A percentile compares a stretch with the other conserved stretches of the same genome.
phyloP scores from a whole-genome alignment of 176 grass and related monocot genomes.

The Areca catechu region DNA sequence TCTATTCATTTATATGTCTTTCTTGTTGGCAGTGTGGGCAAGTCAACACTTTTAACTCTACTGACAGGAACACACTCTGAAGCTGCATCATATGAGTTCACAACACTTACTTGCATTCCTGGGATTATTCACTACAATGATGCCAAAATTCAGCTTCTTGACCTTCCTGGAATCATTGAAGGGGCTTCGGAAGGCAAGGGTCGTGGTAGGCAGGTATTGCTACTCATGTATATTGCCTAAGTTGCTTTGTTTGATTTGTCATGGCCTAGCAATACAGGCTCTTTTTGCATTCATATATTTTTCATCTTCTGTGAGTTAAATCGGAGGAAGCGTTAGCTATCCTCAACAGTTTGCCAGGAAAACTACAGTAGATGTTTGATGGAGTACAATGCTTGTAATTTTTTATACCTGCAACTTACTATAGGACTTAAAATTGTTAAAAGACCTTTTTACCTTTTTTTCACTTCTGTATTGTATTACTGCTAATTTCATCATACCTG shows the following conservation, averaged over 20 bases:
- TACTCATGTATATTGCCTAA: neutral
- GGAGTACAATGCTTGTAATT: too few relatives aligned
- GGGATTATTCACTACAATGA: conserved; percentile 99
- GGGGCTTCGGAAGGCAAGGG: conserved; percentile 99
- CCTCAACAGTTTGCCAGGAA: too few relatives aligned
- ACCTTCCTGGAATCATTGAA: conserved; percentile 99
- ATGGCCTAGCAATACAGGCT: neutral
- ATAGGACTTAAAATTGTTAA: too few relatives aligned
- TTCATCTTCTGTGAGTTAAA: too few relatives aligned
- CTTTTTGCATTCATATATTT: too few relatives aligned
- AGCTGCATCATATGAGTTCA: conserved; percentile 98
- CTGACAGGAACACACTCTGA: conserved; percentile 98
- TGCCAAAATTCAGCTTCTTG: conserved; percentile 98
- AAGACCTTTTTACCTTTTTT: too few relatives aligned
- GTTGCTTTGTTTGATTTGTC: neutral
- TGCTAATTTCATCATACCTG: too few relatives aligned
- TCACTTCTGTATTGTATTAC: too few relatives aligned
- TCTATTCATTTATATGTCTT: conserved; percentile 11
- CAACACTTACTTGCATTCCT: conserved; percentile 97
- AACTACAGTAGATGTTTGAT: too few relatives aligned
- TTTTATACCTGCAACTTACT: too few relatives aligned
- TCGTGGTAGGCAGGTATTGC: conserved; percentile 84
- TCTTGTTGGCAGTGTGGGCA: conserved; percentile 74
- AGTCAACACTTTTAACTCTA: conserved; percentile 91
- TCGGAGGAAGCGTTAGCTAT: too few relatives aligned